phyloP scores from a whole-genome alignment of 345 rosid genomes.

The Populus simonii region DNA sequence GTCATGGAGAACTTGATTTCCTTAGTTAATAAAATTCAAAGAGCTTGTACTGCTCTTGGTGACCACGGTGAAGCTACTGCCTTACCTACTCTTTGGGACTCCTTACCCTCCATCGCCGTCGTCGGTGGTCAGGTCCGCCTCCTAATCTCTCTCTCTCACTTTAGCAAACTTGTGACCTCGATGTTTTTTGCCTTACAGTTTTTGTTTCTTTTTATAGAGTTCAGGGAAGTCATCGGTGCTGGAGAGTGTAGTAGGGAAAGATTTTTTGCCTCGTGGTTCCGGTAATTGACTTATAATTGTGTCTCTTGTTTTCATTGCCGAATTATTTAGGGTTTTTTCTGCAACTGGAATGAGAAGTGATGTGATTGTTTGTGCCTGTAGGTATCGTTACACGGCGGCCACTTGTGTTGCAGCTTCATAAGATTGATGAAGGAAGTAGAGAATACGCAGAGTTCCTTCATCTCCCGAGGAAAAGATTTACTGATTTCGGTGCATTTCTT shows the following conservation, averaged over 20 bases:
- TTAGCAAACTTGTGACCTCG: neutral
- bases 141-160: constrained; percentile 8
- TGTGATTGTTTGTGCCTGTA: constrained; percentile 27
- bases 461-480: constrained; percentile 71
- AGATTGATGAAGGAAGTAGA: constrained; percentile 81
- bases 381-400: constrained; percentile 98
- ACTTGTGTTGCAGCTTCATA: constrained; percentile 96
- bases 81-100: constrained; percentile 96
- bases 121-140: constrained; percentile 93
- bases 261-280: constrained; percentile 99
- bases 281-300: constrained; percentile 45
- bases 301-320: neutral
- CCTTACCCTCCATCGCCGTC: constrained; percentile 93
- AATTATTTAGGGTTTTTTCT: neutral
- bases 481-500: constrained; percentile 67
- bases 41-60: constrained; percentile 99
- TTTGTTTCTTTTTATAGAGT: constrained; percentile 46
- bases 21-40: constrained; percentile 90
- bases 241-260: constrained; percentile 97
- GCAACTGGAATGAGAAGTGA: neutral
- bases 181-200: neutral
- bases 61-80: constrained; percentile 90
- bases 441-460: constrained; percentile 99
- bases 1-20: constrained; percentile 90
- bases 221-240: constrained; percentile 98